These are phyloP conservation scores for Pythium vanterpoolii DNA, from an alignment of 352 stramenopile genomes.

Conservation along the genomic window DNA sequence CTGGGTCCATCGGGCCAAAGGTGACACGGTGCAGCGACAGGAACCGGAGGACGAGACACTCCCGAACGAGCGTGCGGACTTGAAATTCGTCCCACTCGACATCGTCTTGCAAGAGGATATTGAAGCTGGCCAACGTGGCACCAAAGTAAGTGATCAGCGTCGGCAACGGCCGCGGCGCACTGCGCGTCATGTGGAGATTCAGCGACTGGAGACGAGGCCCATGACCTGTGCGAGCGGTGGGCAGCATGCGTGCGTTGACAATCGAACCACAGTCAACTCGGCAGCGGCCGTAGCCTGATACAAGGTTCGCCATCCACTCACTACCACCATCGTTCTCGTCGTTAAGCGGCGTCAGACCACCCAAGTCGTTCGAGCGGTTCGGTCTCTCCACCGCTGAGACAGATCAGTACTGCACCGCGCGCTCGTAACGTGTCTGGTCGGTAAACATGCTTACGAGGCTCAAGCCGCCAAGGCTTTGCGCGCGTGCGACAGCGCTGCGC, in stretches of 20 bases:
- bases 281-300: conserved; percentile 8
- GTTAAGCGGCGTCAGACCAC: neutral
- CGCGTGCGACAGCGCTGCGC: conserved; percentile 1
- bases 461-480: neutral
- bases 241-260: neutral
- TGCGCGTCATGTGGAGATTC: neutral
- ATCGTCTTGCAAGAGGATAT: neutral
- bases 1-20: conserved; percentile 3
- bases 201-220: too few relatives aligned
- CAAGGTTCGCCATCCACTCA: neutral
- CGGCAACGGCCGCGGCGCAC: neutral
- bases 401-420: neutral
- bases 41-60: conserved; percentile 1
- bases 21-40: neutral
- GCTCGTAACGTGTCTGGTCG: neutral
- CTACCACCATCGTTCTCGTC: neutral
- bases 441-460: neutral
- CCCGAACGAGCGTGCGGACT: neutral
- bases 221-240: too few relatives aligned
- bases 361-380: conserved; percentile 2
- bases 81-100: neutral
- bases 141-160: neutral
- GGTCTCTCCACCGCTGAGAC: neutral
- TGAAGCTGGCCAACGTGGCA: neutral
- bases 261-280: neutral